Evolutionary conservation across 2,329 filamentous ascomycete genomes (phyloP).

Genomic region (Colletotrichum echinochloae): DNA sequence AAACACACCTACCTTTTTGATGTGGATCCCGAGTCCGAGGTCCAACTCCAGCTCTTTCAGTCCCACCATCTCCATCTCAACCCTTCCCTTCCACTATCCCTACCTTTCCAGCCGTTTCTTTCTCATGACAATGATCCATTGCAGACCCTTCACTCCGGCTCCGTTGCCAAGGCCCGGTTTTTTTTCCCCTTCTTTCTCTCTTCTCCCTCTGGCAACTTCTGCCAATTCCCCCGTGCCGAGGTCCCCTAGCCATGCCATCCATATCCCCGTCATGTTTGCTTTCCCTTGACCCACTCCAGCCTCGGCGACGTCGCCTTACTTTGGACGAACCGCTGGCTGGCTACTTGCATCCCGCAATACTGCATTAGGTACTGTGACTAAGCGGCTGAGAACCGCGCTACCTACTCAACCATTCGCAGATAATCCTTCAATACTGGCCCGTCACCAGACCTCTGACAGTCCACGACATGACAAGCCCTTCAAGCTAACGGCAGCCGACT

Average conservation of each 20-base stretch:
- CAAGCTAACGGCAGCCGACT: conserved; percentile 26
- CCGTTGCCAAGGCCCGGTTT: conserved; percentile 33
- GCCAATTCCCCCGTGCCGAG: background rate
- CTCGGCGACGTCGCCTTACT: conserved; percentile 8
- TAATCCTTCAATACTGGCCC: conserved; percentile 12
- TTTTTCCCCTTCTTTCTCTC: too few species aligned
- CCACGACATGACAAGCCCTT: conserved; percentile 35
- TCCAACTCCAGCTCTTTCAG: background rate
- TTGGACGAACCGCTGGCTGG: conserved; percentile 16
- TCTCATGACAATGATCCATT: conserved; percentile 14
- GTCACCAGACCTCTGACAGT: conserved; percentile 28
- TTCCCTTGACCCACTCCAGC: conserved; percentile 3
- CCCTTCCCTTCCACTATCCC: conserved; percentile 12
- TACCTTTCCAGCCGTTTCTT: conserved; percentile 5
- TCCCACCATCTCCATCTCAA: conserved; percentile 6
- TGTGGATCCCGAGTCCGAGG: conserved; percentile 13
- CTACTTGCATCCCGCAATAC: conserved; percentile 21
- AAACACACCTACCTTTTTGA: background rate
- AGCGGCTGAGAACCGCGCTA: conserved; percentile 2
- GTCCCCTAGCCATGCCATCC: conserved; percentile 13
- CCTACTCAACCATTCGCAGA: conserved; percentile 10
- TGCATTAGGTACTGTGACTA: conserved; percentile 16
- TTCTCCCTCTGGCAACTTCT: conserved; percentile 12
- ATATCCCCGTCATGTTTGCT: conserved; percentile 8
- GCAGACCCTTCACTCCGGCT: conserved; percentile 18